Evolutionary conservation across 1,284 basidiomycete species (phyloP).

Genomic region (Heterobasidion irregulare): DNA sequence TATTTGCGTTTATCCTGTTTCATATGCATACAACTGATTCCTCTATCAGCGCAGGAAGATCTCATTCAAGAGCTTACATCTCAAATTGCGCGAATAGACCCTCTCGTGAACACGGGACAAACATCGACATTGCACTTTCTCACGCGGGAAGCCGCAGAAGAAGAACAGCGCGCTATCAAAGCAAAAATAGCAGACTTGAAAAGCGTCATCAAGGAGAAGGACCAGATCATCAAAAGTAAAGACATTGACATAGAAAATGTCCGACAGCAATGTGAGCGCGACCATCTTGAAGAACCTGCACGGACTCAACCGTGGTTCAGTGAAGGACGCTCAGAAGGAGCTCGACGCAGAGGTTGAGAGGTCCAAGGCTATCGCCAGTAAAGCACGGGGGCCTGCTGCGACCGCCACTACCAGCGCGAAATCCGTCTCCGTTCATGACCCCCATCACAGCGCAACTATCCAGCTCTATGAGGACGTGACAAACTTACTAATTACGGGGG

Average conservation of each 20-base stretch:
- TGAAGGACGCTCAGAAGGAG: constrained; percentile 41
- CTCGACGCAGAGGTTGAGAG: constrained; percentile 56
- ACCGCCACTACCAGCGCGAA: background rate
- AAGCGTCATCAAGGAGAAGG: constrained; percentile 33
- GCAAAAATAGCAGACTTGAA: constrained; percentile 40
- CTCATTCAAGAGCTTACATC: constrained; percentile 50
- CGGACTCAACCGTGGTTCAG: constrained; percentile 12
- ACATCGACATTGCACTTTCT: constrained; percentile 52
- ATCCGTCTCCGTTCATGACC: constrained; percentile 28
- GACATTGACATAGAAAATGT: constrained; percentile 37
- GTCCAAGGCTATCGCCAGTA: constrained; percentile 30
- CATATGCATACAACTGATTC: background rate
- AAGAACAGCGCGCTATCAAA: constrained; percentile 48
- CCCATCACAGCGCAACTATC: constrained; percentile 35
- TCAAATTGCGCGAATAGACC: constrained; percentile 43
- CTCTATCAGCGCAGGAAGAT: constrained; percentile 41
- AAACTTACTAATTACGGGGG: constrained; percentile 26
- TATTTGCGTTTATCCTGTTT: constrained; percentile 19
- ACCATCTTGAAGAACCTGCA: no score
- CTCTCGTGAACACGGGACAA: constrained; percentile 38
- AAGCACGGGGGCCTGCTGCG: background rate
- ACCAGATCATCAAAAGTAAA: constrained; percentile 34
- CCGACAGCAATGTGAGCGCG: constrained; percentile 33
- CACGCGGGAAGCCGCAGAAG: constrained; percentile 63
- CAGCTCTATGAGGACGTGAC: constrained; percentile 33